Evolutionary conservation across 495 filamentous ascomycete species (phyloP), one percentile per base, ranked within the genome.

Genomic region (Penicillium antarcticum): DNA sequence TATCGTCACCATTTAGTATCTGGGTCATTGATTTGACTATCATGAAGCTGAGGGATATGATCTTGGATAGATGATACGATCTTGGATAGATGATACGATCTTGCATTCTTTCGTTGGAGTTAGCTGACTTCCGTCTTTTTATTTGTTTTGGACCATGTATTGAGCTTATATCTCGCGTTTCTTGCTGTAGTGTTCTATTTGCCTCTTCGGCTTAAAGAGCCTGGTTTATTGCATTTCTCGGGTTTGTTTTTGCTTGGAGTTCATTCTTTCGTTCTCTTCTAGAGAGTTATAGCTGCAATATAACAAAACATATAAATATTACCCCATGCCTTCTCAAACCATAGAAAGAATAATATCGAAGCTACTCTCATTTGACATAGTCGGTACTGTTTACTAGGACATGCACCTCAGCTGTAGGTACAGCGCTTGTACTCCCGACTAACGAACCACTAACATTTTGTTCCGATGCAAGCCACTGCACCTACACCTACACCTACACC

Each of bases 41-140:
- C n/a, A n/a, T n/a, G n/a, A n/a, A n/a, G n/a, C n/a, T n/a, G n/a
- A n/a, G n/a, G n/a, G n/a, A n/a, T n/a, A n/a, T n/a, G n/a, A n/a
- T n/a, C n/a, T 39, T 48, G 34, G 36, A 48, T 37, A 40, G 14
- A 32, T 14, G n/a, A n/a, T n/a, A n/a, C n/a, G n/a, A n/a, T n/a
- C n/a, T 39, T 48, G 34, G 36, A 48, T 37, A 40, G 14, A 32
- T 14, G 8, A 40, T 39, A 29, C 11, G 34, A 44, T 13, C 14
- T 54, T 55, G 45, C 52, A 55, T 55, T 33, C 2, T 16, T 31
- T 12, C 13, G 18, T 13, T 43, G 52, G 52, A 48, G 45, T 42
- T 50, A 8, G 9, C 26, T 29, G 2, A 29, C 26, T 29, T 23
- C 21, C 21, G 5, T 9, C 13, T 48, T 33, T 42, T 8, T 31